Conservation (phyloP, 352 stramenopile genomes). For the Phytophthora tubulina region DNA sequence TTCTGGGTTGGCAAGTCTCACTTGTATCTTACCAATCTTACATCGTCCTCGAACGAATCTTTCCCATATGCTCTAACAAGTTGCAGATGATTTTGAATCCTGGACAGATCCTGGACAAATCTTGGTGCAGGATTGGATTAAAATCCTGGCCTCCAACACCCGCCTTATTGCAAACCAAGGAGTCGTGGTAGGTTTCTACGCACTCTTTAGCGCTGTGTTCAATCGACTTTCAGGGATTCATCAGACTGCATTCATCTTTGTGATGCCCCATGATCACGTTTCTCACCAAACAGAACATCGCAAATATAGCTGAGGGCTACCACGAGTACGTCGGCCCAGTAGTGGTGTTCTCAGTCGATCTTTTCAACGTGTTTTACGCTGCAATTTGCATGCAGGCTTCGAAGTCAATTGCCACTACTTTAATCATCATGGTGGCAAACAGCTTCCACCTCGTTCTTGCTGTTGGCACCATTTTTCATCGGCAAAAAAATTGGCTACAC, state of each 20-base stretch:
- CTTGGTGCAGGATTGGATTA: no score
- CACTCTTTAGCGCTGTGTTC: slow-evolving; percentile 32
- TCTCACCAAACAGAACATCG: slow-evolving; percentile 29
- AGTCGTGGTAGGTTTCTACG: slow-evolving; percentile 10
- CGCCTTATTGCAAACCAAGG: slow-evolving; percentile 7
- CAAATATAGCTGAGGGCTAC: slow-evolving; percentile 8
- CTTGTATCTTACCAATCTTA: no score
- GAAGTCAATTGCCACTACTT: not conserved
- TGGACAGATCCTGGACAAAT: no score
- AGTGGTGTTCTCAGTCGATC: slow-evolving; percentile 18
- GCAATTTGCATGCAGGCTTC: slow-evolving; percentile 7
- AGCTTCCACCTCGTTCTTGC: slow-evolving; percentile 12
- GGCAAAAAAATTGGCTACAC: not conserved
- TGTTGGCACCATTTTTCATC: slow-evolving; percentile 1
- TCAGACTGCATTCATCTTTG: slow-evolving; percentile 20
- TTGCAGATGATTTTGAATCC: no score
- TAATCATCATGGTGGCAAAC: slow-evolving; percentile 15
- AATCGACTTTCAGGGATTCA: slow-evolving; percentile 2
- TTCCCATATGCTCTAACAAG: no score
- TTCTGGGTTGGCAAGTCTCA: no score
- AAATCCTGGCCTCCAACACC: no score
- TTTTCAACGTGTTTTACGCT: slow-evolving; percentile 21
- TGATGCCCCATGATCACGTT: slow-evolving; percentile 33
- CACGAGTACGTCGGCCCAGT: slow-evolving; percentile 23
- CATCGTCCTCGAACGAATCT: no score